Evolutionary conservation across 2,329 filamentous ascomycete species (phyloP), one percentile per base, ranked within the genome.

Genomic region (Arthrobotrys musiformis): DNA sequence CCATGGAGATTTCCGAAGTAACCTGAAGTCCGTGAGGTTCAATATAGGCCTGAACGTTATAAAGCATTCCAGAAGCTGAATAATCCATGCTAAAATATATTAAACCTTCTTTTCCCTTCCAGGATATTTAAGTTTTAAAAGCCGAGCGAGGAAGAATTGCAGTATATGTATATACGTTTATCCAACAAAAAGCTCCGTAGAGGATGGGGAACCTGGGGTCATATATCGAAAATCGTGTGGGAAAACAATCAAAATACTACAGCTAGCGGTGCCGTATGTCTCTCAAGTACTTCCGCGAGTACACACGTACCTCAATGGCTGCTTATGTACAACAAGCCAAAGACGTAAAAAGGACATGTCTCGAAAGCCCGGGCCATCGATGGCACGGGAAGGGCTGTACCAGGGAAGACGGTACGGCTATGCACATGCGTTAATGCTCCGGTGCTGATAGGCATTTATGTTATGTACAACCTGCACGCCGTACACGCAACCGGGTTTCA

Each of bases 371-470:
- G 24, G 48, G 48, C 2, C 24, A 4, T 54, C 48, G 48, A 54
- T 26, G 26, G 48, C 48, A n/a, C 30, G 52, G 52, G 52, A 56
- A 56, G 30, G 15, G 1, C 7, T 50, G 46, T n/a, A n/a, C n/a
- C n/a, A n/a, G n/a, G n/a, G n/a, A 28, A 56, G 37, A 28, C 52
- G n/a, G 52, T 35, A 22, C 52, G 52, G 52, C 30, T 56, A 56
- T 56, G 28, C 52, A 7, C 17, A 35, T 24, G 30, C 30, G 22
- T 35, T 22, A 56, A 56, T 56, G 17, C 33, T 24, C 54, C 54
- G 54, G 4, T 22, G 37, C 54, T 26, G 54, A 58, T 58, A 58
- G 54, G 54, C 44, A 19, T 35, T 5, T 11, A 11, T 35, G 37
- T 9, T 30, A 15, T 56, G 50, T 22, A 40, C n/a, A 30, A 40